phyloP scores from a whole-genome alignment of 2,329 filamentous ascomycete genomes.

The Penicillium sp. region DNA sequence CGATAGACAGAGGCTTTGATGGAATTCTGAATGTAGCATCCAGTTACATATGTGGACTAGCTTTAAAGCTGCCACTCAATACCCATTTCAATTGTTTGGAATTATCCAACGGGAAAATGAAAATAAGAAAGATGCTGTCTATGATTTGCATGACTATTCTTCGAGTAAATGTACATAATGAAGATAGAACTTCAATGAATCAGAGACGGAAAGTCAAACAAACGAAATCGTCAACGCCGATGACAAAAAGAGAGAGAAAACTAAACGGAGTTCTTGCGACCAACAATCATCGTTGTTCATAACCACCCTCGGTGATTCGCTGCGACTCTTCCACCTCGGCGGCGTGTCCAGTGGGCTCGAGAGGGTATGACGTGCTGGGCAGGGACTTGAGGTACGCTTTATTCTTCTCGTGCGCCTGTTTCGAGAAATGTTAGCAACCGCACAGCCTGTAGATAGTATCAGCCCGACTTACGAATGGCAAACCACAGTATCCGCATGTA shows the following conservation, averaged over 20 bases:
- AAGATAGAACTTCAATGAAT: conserved; percentile 25
- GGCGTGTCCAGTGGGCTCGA: conserved; percentile 59
- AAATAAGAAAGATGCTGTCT: conserved; percentile 19
- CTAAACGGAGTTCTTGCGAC: neutral
- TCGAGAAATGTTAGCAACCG: conserved; percentile 1
- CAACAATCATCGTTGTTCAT: conserved; percentile 55
- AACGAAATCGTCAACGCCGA: conserved; percentile 10
- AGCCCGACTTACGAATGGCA: conserved; percentile 72
- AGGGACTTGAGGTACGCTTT: conserved; percentile 78
- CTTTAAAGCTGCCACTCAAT: no score
- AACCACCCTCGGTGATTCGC: conserved; percentile 55
- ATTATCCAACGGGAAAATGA: no score
- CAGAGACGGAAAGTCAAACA: conserved; percentile 21
- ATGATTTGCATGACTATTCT: conserved; percentile 30
- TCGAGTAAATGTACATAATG: conserved; percentile 20
- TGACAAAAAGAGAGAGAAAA: conserved; percentile 2
- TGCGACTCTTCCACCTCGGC: conserved; percentile 58
- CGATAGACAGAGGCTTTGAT: neutral
- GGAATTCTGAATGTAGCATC: no score
- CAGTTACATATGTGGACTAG: no score
- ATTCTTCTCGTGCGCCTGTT: conserved; percentile 84
- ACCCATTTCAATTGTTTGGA: no score
- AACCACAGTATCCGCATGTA: conserved; percentile 85
- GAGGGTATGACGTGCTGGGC: conserved; percentile 74
- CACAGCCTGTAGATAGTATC: neutral